These are phyloP conservation scores for Pseudocercospora fuligena DNA, from an alignment of 2,329 filamentous ascomycete species.

Conservation along the genomic window DNA sequence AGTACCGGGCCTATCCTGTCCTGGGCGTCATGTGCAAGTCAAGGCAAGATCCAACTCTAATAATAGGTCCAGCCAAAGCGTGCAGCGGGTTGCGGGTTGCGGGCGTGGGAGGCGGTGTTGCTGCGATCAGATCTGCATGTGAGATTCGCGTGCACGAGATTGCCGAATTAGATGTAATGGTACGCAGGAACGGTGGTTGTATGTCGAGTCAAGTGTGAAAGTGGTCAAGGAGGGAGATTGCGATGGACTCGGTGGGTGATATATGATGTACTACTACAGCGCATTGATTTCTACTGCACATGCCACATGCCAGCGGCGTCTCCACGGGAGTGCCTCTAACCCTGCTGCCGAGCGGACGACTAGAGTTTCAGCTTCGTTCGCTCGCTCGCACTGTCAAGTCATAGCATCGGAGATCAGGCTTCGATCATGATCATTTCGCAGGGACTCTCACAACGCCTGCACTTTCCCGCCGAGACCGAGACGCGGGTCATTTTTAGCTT, in stretches of 20 bases:
- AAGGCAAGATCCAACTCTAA: slow-evolving; percentile 17
- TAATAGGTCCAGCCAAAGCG: slow-evolving; percentile 8
- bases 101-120: slow-evolving; percentile 5
- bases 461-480: background rate
- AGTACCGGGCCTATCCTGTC: background rate
- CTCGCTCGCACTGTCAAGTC: background rate
- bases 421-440: background rate
- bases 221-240: slow-evolving; percentile 4
- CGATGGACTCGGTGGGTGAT: slow-evolving; percentile 4
- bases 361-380: background rate
- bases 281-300: background rate
- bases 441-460: background rate
- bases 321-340: background rate
- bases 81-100: background rate
- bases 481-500: background rate
- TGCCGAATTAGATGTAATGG: background rate
- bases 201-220: slow-evolving; percentile 1
- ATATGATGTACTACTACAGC: background rate
- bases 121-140: slow-evolving; percentile 11
- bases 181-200: background rate
- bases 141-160: background rate
- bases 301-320: background rate
- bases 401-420: background rate
- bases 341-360: background rate
- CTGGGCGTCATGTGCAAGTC: slow-evolving; percentile 1